Conservation (phyloP, 1,284 basidiomycete species). For the Marasmius tenuissimus region DNA sequence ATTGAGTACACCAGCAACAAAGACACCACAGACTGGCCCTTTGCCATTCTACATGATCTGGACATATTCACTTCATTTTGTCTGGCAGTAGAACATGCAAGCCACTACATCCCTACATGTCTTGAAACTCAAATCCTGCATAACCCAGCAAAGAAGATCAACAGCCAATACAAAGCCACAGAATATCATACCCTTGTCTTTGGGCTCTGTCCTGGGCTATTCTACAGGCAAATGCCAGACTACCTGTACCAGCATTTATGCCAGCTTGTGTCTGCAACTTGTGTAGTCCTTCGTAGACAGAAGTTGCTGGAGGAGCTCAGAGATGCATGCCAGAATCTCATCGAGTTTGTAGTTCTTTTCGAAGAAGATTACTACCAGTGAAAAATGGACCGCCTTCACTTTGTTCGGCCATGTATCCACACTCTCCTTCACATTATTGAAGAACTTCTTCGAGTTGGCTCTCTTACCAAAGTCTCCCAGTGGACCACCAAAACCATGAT, state of each 20-base stretch:
- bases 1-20: conserved; percentile 19
- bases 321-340: neutral
- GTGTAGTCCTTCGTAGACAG: conserved; percentile 9
- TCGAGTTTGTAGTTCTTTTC: conserved; percentile 14
- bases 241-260: conserved; percentile 20
- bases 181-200: conserved; percentile 23
- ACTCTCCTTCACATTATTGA: conserved; percentile 12
- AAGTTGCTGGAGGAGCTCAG: conserved; percentile 13
- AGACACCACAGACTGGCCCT: conserved; percentile 24
- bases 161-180: conserved; percentile 26
- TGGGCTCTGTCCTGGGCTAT: conserved; percentile 20
- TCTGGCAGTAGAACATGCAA: conserved; percentile 19
- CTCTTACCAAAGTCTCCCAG: conserved; percentile 14
- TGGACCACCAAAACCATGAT: conserved; percentile 25
- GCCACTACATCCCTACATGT: conserved; percentile 24
- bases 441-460: conserved; percentile 20
- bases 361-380: conserved; percentile 20
- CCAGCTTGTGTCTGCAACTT: conserved; percentile 15
- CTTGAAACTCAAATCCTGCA: conserved; percentile 23
- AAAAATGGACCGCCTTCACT: conserved; percentile 19
- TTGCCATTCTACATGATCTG: conserved; percentile 24
- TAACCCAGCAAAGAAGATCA: conserved; percentile 26
- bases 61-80: conserved; percentile 22
- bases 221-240: conserved; percentile 18
- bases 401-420: conserved; percentile 20